Percentiles rank a stretch among this genome's conserved stretches.
phyloP scores from a whole-genome alignment of 768 basidiomycete species.

The Tricholoma sp. region DNA sequence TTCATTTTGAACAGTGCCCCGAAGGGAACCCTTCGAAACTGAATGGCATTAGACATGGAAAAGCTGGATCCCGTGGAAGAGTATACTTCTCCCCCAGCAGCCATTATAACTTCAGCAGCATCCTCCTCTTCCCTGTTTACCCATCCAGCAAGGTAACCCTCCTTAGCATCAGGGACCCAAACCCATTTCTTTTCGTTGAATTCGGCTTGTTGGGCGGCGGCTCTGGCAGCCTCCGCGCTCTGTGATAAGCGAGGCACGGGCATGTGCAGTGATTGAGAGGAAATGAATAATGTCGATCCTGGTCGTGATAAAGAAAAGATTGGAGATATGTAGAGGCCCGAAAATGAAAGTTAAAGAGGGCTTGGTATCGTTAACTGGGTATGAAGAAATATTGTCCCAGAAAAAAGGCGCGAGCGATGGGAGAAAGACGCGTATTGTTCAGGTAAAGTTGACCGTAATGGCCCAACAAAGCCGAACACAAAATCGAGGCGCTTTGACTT shows the following conservation, averaged over 20 bases:
- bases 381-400: not conserved
- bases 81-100: constrained; percentile 75
- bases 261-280: constrained; percentile 28
- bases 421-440: not conserved
- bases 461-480: constrained; percentile 3
- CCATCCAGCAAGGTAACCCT: constrained; percentile 95
- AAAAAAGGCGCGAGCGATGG: too few relatives aligned
- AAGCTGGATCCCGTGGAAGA: constrained; percentile 2
- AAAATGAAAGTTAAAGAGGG: not conserved
- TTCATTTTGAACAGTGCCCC: constrained; percentile 94
- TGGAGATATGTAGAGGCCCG: too few relatives aligned
- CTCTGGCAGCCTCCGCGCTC: constrained; percentile 69
- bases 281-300: not conserved
- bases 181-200: constrained; percentile 99
- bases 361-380: not conserved
- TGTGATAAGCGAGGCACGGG: constrained; percentile 44
- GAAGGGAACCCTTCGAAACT: constrained; percentile 54
- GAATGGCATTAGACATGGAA: not conserved
- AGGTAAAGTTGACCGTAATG: not conserved
- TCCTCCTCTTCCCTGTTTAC: constrained; percentile 85
- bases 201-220: constrained; percentile 88
- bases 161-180: constrained; percentile 90
- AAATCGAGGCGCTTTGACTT: constrained; percentile 14
- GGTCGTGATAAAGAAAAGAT: not conserved
- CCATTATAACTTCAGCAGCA: constrained; percentile 78